Percentiles rank a stretch among this genome's conserved stretches.
phyloP scores from a whole-genome alignment of 2,329 filamentous ascomycete genomes.

The Pseudopithomyces maydicus region DNA sequence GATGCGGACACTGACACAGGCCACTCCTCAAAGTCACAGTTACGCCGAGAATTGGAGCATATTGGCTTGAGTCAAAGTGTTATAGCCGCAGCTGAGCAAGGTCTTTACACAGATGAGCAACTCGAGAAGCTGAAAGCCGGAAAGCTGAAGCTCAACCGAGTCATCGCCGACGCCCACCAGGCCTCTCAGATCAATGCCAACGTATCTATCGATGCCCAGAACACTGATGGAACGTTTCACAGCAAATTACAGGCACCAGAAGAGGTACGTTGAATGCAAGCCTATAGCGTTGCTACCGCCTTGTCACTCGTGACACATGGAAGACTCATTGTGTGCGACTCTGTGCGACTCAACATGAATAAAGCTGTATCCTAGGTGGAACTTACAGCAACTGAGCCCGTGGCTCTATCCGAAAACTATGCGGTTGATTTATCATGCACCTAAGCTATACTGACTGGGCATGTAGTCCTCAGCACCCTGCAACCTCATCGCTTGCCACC shows the following conservation, averaged over 20 bases:
- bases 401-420: neutral
- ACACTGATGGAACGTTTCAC: slow-evolving; percentile 26
- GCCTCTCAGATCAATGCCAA: slow-evolving; percentile 24
- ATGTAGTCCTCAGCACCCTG: slow-evolving; percentile 35
- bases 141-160: slow-evolving; percentile 37
- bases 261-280: slow-evolving; percentile 14
- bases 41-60: slow-evolving; percentile 34
- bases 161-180: slow-evolving; percentile 28
- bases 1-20: slow-evolving; percentile 1
- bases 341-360: too few species aligned
- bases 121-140: slow-evolving; percentile 36
- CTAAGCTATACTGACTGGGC: slow-evolving; percentile 9
- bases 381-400: neutral
- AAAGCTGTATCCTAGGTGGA: neutral
- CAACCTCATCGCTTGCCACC: slow-evolving; percentile 53
- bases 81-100: slow-evolving; percentile 39
- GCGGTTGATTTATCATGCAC: neutral
- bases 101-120: slow-evolving; percentile 39
- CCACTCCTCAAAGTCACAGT: slow-evolving; percentile 19
- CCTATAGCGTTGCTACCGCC: neutral
- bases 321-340: too few species aligned
- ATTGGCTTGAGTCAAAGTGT: slow-evolving; percentile 40
- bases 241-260: slow-evolving; percentile 19
- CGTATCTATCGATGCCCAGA: slow-evolving; percentile 17
- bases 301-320: neutral